Base-by-base conservation (phyloP, 208 protist species). In the Crithidia brevicula region DNA sequence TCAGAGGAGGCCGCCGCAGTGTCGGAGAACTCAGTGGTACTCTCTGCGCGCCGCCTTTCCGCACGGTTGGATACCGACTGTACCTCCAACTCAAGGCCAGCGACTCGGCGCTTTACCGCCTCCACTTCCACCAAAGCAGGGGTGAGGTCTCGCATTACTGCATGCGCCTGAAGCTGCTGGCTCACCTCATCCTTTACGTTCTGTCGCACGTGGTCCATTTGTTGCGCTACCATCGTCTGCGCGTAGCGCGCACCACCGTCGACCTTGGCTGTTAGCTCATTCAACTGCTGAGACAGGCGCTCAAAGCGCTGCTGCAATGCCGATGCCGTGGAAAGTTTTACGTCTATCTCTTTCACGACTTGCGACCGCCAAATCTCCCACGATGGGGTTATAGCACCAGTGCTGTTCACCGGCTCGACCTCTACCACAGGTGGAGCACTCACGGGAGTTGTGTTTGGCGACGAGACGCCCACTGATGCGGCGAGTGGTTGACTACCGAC, bases 61-160 rank as follows among this genome's bases (percentile, higher is more conserved):
- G 42, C 27, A 16, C 67, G 65, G 31, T 50, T 23, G 50, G 42
- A 11, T 13, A 60, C 30, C 11, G 50, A 53, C 34, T 69, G 53
- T 65, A 72, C 22, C 31, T 69, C 50, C 25, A 74, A 42, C 47
- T 89, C 83, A 28, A 83, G 15, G 23, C 70, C 43, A 0, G 72
- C 77, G 18, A 89, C 46, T 13, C 83, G 68, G 13, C 79, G 74
- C 67, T 89, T 85, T 27, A 85, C 53, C 25, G 79, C 66, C 45
- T 89, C 83, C 59, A 89, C 22, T 34, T 85, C 83, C 1, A 83
- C 58, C 36, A 85, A 61, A 10, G 77, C 72, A 10, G 68, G 75
- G 4, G 75, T 36, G 7, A 85, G 33, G 25, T 83, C 76, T 7
- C 58, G 61, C 60, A 79, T 25, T 18, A 68, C 42, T 20, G 43